These are phyloP conservation scores for Decorospora gaudefroyi DNA, from an alignment of 2,329 filamentous ascomycete genomes.

Conservation along the genomic window DNA sequence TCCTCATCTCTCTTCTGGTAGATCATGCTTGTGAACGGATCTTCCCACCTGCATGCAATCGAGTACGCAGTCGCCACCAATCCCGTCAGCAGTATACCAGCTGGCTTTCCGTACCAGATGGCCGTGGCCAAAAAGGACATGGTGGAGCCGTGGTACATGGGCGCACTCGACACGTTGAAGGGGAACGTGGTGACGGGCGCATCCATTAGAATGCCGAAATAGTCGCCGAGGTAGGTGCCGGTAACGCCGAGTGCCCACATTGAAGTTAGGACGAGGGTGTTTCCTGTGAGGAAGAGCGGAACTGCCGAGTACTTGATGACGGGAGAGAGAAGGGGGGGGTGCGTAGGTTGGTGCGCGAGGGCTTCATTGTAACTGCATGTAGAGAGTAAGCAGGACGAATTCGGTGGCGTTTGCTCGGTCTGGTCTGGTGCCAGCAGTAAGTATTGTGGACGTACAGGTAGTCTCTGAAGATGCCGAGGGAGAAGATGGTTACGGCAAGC, in stretches of 20 bases:
- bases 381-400: constrained; percentile 3
- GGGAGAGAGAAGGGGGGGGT: constrained; percentile 69
- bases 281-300: constrained; percentile 73
- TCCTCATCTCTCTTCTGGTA: constrained; percentile 79
- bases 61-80: constrained; percentile 79
- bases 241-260: constrained; percentile 93
- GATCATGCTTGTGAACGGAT: constrained; percentile 91
- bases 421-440: background rate
- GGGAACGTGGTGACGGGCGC: constrained; percentile 91
- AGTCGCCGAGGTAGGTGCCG: constrained; percentile 95
- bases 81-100: constrained; percentile 75
- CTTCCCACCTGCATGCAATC: constrained; percentile 82
- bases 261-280: constrained; percentile 81
- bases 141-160: constrained; percentile 96
- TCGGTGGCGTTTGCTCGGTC: background rate
- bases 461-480: constrained; percentile 85
- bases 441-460: constrained; percentile 46
- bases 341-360: constrained; percentile 73
- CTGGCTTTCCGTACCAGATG: constrained; percentile 82
- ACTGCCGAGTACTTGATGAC: constrained; percentile 67
- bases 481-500: constrained; percentile 88
- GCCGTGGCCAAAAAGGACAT: constrained; percentile 90
- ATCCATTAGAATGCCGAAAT: constrained; percentile 98
- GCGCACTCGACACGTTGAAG: constrained; percentile 86
- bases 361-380: constrained; percentile 77